These are phyloP conservation scores for Yamadazyma sp. DNA, from an alignment of 805 yeast genomes.

Conservation along the genomic window DNA sequence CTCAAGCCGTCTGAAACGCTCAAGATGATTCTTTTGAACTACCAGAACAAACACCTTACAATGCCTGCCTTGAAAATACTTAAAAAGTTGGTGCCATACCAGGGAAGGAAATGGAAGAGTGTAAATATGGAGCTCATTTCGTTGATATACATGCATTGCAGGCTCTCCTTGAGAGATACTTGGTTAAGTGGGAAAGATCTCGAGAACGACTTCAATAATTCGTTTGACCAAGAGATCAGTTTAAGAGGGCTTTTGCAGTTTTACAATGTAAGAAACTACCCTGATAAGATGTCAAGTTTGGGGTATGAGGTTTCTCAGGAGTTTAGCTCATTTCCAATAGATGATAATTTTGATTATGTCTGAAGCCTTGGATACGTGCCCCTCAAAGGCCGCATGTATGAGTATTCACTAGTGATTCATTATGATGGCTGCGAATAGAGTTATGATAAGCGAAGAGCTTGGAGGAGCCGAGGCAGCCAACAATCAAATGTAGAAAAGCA, in stretches of 20 bases:
- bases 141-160: constrained; percentile 74
- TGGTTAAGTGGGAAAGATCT: constrained; percentile 86
- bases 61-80: constrained; percentile 70
- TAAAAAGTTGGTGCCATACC: constrained; percentile 81
- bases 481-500: too few relatives aligned
- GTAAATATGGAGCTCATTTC: constrained; percentile 92
- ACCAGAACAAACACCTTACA: constrained; percentile 58
- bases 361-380: too few relatives aligned
- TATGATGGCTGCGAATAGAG: too few relatives aligned
- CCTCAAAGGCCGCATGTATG: too few relatives aligned
- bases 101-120: constrained; percentile 92
- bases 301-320: constrained; percentile 46
- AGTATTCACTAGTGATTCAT: too few relatives aligned
- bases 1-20: constrained; percentile 62
- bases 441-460: too few relatives aligned
- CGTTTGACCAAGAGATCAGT: constrained; percentile 84
- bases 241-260: constrained; percentile 74
- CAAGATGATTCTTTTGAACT: constrained; percentile 56
- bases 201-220: constrained; percentile 69
- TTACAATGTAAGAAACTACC: constrained; percentile 64
- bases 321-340: constrained; percentile 12
- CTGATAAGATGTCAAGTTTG: constrained; percentile 49
- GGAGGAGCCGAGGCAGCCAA: too few relatives aligned
- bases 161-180: constrained; percentile 70
- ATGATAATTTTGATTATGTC: constrained; percentile 15